A percentile compares a stretch with the other conserved stretches of the same genome.
These are phyloP conservation scores for Paraleonurus japonicus DNA, from an alignment of 257 asterid genomes.

Conservation along the genomic window DNA sequence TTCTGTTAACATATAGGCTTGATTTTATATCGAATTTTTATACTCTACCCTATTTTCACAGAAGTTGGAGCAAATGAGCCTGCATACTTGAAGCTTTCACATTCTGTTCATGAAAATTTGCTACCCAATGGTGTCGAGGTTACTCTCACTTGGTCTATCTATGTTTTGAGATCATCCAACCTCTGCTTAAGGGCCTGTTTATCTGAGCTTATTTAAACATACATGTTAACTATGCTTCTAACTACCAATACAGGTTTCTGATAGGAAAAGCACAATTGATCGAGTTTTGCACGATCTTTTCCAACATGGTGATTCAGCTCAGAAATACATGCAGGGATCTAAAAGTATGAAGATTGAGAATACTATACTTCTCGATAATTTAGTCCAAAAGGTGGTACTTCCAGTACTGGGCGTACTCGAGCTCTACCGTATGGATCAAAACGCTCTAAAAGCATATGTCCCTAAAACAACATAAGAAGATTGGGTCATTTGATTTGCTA, in stretches of 20 bases:
- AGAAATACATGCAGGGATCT: conserved; percentile 80
- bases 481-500: conserved; percentile 62
- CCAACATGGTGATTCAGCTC: conserved; percentile 78
- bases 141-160: conserved; percentile 23
- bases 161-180: conserved; percentile 3
- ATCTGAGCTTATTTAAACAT: neutral
- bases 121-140: conserved; percentile 55
- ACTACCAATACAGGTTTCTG: conserved; percentile 41
- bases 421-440: conserved; percentile 48
- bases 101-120: conserved; percentile 57
- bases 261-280: conserved; percentile 43
- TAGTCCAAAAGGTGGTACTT: conserved; percentile 44
- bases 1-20: neutral
- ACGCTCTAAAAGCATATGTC: conserved; percentile 84
- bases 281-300: conserved; percentile 68
- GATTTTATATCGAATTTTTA: neutral
- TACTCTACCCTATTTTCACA: conserved; percentile 24
- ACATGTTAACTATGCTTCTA: neutral
- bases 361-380: conserved; percentile 84
- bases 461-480: conserved; percentile 59
- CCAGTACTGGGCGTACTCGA: conserved; percentile 27
- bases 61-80: conserved; percentile 53
- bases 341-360: conserved; percentile 65
- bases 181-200: neutral
- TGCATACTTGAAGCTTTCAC: conserved; percentile 68